Base-by-base conservation (phyloP, 2,329 filamentous ascomycete species). In the Sclerotinia glacialis region DNA sequence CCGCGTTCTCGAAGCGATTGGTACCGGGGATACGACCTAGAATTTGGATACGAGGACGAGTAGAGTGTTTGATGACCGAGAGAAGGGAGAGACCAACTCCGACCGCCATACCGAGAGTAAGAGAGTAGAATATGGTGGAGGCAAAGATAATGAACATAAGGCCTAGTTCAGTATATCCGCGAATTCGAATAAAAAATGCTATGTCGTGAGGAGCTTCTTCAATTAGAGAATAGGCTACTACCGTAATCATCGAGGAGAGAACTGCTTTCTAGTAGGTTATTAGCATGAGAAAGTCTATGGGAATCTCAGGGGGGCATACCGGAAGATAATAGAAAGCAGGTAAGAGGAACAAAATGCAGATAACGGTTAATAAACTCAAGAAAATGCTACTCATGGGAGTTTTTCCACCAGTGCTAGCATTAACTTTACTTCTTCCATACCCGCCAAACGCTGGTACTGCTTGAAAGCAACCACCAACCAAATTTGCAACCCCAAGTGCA, bases 131-230 rank as follows among this genome's bases (percentile, higher is more conserved):
- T 69, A 98, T 92, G 40, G 95, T 99, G 23, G 93, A 86, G 37
- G 92, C 78, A 76, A 98, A 95, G 76, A 99, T 98, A 68, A 95
- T 84, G 26, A 87, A 79, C 93, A 99, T 98, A 47, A 98, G 86
- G 1, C 84, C 83, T 1, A 99, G 83, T 74, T 98, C 95, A 0
- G 86, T 89, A 86, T 90, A 97, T 66, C 93, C 94, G 40, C 87
- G 86, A 68, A 99, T 94, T 62, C 84, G 86, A 67, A 91, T 79
- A 81, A 98, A 99, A 82, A 98, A 99, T 59, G 84, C 82, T 69
- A 99, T 87, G 77, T 99, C 95, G 74, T 95, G 90, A 0, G 95
- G 95, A 16, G 92, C 92, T 81, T 99, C 95, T 80, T 99, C 95
- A 68, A 98, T 91, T 8, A 99, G 84, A 26, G 93, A 95, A 81